phyloP scores from a whole-genome alignment of 305 asterid genomes.

The Fraxinus baroniana region DNA sequence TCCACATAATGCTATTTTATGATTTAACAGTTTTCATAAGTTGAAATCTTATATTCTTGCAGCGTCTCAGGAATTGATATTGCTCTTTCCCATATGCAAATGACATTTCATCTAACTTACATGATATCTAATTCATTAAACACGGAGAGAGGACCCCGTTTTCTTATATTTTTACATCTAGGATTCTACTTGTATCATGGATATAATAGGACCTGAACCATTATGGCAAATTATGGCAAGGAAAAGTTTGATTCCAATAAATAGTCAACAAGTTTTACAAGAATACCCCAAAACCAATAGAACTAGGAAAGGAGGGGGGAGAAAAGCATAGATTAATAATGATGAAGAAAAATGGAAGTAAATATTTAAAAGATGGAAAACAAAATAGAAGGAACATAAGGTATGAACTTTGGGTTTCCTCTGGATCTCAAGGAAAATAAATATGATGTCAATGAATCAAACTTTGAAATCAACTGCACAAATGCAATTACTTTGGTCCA shows the following conservation, averaged over 20 bases:
- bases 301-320: background rate
- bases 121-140: background rate
- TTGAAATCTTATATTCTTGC: background rate
- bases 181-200: background rate
- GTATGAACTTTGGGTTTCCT: background rate
- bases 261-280: background rate
- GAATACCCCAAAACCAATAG: background rate
- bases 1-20: background rate
- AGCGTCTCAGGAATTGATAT: background rate
- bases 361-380: background rate
- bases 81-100: background rate
- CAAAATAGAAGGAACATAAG: background rate
- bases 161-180: background rate
- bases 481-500: background rate
- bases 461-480: background rate
- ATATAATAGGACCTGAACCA: background rate
- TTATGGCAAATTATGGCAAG: background rate
- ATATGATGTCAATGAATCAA: background rate
- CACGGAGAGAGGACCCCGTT: background rate
- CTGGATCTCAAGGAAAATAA: background rate
- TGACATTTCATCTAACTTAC: background rate
- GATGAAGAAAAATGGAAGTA: background rate
- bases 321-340: background rate
- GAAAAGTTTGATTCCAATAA: background rate
- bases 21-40: background rate